Base-by-base conservation (phyloP, 805 yeast species). In the Suhomyces xylopsoci region DNA sequence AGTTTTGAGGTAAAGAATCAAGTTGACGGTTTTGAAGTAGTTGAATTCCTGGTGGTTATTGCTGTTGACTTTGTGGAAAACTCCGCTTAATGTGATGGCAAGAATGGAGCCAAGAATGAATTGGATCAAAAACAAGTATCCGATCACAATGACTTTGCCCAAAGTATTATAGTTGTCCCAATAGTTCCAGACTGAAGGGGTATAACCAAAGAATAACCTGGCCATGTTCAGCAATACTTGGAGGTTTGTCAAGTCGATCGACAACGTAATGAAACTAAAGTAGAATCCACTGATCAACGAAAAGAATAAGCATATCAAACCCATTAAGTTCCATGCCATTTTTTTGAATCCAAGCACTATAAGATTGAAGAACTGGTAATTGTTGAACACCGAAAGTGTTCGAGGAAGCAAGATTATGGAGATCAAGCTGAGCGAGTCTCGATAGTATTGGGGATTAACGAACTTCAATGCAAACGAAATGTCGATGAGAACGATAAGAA, bases 111-210 rank as follows among this genome's bases (percentile, higher is more conserved):
- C 71, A 19, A 81, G 76, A 38, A 81, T 77, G 60, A 81, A 81
- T 53, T 81, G 84, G 49, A 80, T 78, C 55, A 81, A 69, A 55
- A 81, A 81, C 25, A 81, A 68, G 59, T 78, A 81, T n/a, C 78
- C 70, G 60, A 81, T 68, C 52, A 79, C 76, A 20, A 80, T 69
- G n/a, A 65, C 56, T 36, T 78, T 68, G 0, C 85, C 85, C 41
- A 80, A 61, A 1, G 65, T 56, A 41, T 80, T 74, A 58, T 78
- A 81, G 49, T 70, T 67, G 36, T 69, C 64, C 85, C 85, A 81
- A 50, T 76, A 78, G 45, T 73, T 71, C 85, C 85, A 81, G 3
- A 81, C 84, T 0, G 84, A 80, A 0, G 85, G 85, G 1, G 85
- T 81, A 61, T 78, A 81, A 0, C 85, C 85, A 60, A 81, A 81